Conservation (phyloP, 2,329 filamentous ascomycete species). For the Alternaria sp. region DNA sequence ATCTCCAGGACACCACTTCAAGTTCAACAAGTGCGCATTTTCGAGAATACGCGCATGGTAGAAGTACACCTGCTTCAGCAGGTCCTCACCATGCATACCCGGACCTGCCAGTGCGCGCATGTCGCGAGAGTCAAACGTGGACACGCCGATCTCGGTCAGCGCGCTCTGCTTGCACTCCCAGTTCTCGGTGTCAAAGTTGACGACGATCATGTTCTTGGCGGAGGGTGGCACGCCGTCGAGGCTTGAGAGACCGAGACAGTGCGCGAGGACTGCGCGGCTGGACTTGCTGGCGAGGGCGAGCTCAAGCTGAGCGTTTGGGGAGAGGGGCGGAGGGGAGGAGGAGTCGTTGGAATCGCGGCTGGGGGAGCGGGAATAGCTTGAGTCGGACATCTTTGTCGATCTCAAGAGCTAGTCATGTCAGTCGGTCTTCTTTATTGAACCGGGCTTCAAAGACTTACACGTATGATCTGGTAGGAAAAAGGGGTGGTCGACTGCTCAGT, state of each 20-base stretch:
- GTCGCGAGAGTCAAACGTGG: slow-evolving; percentile 15
- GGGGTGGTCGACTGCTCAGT: background rate
- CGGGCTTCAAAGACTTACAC: background rate
- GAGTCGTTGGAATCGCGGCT: background rate
- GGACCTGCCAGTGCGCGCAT: background rate
- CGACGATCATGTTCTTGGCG: slow-evolving; percentile 7
- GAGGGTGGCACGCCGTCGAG: background rate
- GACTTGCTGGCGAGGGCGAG: background rate
- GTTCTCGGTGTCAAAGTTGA: slow-evolving; percentile 17
- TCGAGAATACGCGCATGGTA: slow-evolving; percentile 20
- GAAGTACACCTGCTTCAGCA: slow-evolving; percentile 20
- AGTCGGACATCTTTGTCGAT: background rate
- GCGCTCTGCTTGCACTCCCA: slow-evolving; percentile 9
- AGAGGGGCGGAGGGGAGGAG: background rate
- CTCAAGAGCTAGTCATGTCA: background rate
- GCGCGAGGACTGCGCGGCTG: background rate
- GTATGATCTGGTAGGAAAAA: background rate
- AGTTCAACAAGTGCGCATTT: slow-evolving; percentile 13
- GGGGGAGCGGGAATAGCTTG: background rate
- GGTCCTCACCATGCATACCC: slow-evolving; percentile 14
- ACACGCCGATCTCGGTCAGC: slow-evolving; percentile 20
- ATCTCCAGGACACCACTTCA: slow-evolving; percentile 12
- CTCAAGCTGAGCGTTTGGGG: background rate
- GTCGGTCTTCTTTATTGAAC: background rate
- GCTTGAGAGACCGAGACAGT: slow-evolving; percentile 1